Evolutionary conservation across 768 basidiomycete genomes (phyloP).

Genomic region (Paxillus ammoniavirescens): DNA sequence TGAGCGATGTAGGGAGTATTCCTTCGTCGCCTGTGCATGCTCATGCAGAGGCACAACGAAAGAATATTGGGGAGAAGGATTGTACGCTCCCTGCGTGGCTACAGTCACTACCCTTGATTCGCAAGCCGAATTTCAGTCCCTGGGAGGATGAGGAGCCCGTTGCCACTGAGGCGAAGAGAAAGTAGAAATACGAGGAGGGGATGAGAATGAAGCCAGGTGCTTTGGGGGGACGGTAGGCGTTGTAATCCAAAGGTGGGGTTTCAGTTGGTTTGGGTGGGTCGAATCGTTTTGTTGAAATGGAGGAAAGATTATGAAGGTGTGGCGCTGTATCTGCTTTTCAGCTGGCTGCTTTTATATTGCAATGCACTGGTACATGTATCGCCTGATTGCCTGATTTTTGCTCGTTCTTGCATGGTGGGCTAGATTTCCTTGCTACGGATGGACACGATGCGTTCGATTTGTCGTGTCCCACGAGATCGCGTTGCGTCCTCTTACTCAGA

Average conservation of each 20-base stretch:
- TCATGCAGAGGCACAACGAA: slow-evolving; percentile 36
- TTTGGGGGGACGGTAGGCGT: background rate
- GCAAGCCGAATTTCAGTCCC: slow-evolving; percentile 76
- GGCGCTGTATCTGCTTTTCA: slow-evolving; percentile 23
- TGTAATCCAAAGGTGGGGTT: slow-evolving; percentile 12
- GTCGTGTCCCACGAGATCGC: no score
- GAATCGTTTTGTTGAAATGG: slow-evolving; percentile 13
- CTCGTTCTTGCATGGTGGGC: background rate
- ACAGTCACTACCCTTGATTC: slow-evolving; percentile 59
- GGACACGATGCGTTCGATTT: no score
- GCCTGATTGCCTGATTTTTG: background rate
- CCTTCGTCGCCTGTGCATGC: slow-evolving; percentile 63
- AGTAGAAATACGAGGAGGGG: slow-evolving; percentile 16
- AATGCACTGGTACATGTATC: slow-evolving; percentile 23
- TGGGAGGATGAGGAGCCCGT: slow-evolving; percentile 72
- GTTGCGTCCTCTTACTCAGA: no score
- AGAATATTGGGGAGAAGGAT: slow-evolving; percentile 23
- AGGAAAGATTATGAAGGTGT: slow-evolving; percentile 8
- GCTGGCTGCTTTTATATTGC: slow-evolving; percentile 27
- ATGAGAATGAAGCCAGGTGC: background rate
- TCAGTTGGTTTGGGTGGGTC: slow-evolving; percentile 11
- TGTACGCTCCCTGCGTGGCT: slow-evolving; percentile 63
- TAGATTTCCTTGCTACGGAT: no score
- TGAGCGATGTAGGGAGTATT: slow-evolving; percentile 73
- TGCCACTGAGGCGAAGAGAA: slow-evolving; percentile 16